Percentiles rank a stretch among this genome's conserved stretches.
Conservation (phyloP, 2,329 filamentous ascomycete species). For the Colletotrichum sp. region DNA sequence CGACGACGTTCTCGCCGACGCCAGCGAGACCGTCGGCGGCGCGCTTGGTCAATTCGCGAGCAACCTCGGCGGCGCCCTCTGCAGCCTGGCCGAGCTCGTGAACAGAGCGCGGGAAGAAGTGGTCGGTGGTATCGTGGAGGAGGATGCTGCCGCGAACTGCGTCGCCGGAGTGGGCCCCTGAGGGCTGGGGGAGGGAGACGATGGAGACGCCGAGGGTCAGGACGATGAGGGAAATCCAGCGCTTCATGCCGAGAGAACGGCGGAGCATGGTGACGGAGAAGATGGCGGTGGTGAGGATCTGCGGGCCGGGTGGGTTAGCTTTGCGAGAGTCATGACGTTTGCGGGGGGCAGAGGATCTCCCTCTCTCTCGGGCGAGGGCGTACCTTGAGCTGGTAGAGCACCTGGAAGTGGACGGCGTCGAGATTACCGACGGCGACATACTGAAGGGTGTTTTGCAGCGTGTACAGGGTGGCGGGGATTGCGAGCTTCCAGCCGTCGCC, state of each 20-base stretch:
- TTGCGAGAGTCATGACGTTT: not conserved
- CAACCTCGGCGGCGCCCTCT: slow-evolving; percentile 50
- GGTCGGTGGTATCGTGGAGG: slow-evolving; percentile 67
- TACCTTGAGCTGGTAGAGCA: slow-evolving; percentile 89
- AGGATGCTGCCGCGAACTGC: slow-evolving; percentile 63
- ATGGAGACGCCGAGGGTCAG: slow-evolving; percentile 84
- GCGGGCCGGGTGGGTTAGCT: not conserved
- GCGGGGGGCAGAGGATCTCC: not conserved
- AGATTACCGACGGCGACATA: slow-evolving; percentile 92
- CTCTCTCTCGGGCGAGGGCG: slow-evolving; percentile 1
- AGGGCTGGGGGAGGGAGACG: slow-evolving; percentile 72
- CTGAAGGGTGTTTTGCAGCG: slow-evolving; percentile 90
- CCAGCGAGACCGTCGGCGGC: slow-evolving; percentile 39
- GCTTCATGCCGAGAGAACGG: slow-evolving; percentile 70
- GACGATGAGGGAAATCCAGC: slow-evolving; percentile 81
- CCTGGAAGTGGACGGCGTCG: slow-evolving; percentile 91
- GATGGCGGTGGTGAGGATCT: slow-evolving; percentile 86
- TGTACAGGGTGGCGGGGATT: slow-evolving; percentile 87
- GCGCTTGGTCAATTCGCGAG: slow-evolving; percentile 55
- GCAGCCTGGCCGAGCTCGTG: slow-evolving; percentile 72
- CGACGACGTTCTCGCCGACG: slow-evolving; percentile 28
- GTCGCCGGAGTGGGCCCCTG: slow-evolving; percentile 48
- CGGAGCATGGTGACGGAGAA: slow-evolving; percentile 84
- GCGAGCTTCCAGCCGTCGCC: slow-evolving; percentile 95
- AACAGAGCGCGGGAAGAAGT: slow-evolving; percentile 79